Base-by-base conservation (phyloP, 2,329 filamentous ascomycete genomes). In the Juglanconis sp. region DNA sequence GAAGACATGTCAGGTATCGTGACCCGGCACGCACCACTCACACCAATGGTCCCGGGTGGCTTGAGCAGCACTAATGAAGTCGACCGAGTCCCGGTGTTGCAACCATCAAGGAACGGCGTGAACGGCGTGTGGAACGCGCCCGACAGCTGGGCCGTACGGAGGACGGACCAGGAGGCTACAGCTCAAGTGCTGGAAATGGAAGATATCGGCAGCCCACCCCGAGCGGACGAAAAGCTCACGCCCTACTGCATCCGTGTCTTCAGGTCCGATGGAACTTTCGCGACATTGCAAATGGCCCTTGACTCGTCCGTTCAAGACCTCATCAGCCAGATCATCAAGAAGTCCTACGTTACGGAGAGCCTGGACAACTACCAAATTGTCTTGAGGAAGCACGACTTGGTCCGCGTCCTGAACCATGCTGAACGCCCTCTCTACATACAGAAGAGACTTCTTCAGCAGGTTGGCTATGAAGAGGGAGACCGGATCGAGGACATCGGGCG, bases 171-270 rank as follows among this genome's bases (percentile, higher is more conserved):
- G 57, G 83, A 82, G 63, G 78, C 81, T 55, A 73, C 76, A 11
- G 69, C 81, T 65, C 82, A 79, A 66, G 76, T 71, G 4, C 77
- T 80, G 1, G 89, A 92, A 59, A 78, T 84, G 13, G 89, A 92
- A 64, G 89, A 94, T 57, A 78, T 82, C 34, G 87, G 85, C 51
- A 83, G 85, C 54, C 82, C 86, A n/a, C 81, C 85, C 6, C 84
- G 85, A 53, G 84, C 87, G 2, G 90, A 94, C 58, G 89, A 94
- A 71, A 90, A 91, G 69, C 81, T 85, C 35, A 81, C 84, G 15
- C 87, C 89, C 36, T 97, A 94, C 73, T 98, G 93, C 72, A 95
- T 99, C 70, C 91, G 95, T 38, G 91, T 99, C 42, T 99, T 99
- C 78, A 88, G 93, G 62, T 89, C 90, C 8, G 94, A 99, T 72